Conservation (phyloP, 805 yeast genomes). For the Hanseniaspora mollemarum region DNA sequence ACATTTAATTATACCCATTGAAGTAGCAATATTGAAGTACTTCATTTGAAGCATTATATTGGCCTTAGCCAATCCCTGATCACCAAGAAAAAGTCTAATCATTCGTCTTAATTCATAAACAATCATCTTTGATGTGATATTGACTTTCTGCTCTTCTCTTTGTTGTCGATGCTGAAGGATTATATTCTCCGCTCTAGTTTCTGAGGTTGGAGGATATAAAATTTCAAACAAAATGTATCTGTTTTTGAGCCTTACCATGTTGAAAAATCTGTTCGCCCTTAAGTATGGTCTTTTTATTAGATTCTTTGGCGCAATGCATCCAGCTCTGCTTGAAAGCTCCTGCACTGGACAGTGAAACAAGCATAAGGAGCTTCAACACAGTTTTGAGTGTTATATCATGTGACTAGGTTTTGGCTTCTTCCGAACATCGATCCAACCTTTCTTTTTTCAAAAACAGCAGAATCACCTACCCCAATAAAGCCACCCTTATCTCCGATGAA, state of each 20-base stretch:
- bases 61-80: constrained; percentile 56
- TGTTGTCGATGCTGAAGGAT: constrained; percentile 37
- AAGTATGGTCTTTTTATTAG: too few species aligned
- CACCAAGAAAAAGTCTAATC: constrained; percentile 62
- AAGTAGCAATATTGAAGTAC: constrained; percentile 69
- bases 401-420: too few species aligned
- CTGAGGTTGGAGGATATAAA: constrained; percentile 44
- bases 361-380: too few species aligned
- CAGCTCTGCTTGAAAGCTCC: too few species aligned
- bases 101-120: constrained; percentile 43
- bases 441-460: constrained; percentile 5
- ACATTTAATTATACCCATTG: constrained; percentile 75
- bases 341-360: too few species aligned
- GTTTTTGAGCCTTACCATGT: constrained; percentile 83
- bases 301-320: too few species aligned
- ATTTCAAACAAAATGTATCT: constrained; percentile 76
- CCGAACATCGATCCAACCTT: not conserved
- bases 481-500: not conserved
- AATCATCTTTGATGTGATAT: constrained; percentile 40
- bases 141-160: constrained; percentile 36
- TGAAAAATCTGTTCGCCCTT: not conserved
- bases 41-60: constrained; percentile 53
- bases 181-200: not conserved
- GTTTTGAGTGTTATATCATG: too few species aligned
- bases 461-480: not conserved